Percentiles rank a stretch among this genome's conserved stretches.
phyloP scores from a whole-genome alignment of 495 filamentous ascomycete genomes.

The Penicillium coprophilum region DNA sequence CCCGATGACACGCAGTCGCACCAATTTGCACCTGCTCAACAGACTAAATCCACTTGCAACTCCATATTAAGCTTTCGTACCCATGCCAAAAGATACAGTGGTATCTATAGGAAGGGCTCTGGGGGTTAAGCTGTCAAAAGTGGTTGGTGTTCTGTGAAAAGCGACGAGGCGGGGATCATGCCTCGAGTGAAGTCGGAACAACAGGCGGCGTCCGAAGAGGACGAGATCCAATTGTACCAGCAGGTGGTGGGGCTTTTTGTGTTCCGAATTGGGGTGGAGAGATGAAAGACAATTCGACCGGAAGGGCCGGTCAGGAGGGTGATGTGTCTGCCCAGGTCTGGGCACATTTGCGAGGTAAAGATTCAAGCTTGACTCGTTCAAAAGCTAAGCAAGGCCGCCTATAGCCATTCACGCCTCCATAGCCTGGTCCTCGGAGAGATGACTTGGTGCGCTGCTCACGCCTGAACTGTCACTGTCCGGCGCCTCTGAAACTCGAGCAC shows the following conservation, averaged over 20 bases:
- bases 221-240: not conserved
- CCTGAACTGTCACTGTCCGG: constrained; percentile 40
- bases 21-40: not conserved
- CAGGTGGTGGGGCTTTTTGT: not conserved
- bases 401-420: constrained; percentile 39
- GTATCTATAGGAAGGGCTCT: not conserved
- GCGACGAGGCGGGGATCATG: not conserved
- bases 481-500: constrained; percentile 32
- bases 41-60: not conserved
- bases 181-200: not conserved
- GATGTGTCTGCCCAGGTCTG: not conserved
- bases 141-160: not conserved
- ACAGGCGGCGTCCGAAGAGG: not conserved
- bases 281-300: not conserved
- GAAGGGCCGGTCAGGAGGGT: not conserved
- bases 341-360: no score
- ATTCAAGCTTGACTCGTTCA: not conserved
- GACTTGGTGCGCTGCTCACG: constrained; percentile 46
- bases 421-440: constrained; percentile 40
- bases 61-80: not conserved
- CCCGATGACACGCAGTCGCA: not conserved
- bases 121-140: not conserved
- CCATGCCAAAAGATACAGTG: not conserved
- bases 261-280: not conserved
- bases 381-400: not conserved